Percentiles rank a stretch among this genome's conserved stretches.
phyloP scores from a whole-genome alignment of 2,329 filamentous ascomycete genomes.

The Colletotrichum sojae region DNA sequence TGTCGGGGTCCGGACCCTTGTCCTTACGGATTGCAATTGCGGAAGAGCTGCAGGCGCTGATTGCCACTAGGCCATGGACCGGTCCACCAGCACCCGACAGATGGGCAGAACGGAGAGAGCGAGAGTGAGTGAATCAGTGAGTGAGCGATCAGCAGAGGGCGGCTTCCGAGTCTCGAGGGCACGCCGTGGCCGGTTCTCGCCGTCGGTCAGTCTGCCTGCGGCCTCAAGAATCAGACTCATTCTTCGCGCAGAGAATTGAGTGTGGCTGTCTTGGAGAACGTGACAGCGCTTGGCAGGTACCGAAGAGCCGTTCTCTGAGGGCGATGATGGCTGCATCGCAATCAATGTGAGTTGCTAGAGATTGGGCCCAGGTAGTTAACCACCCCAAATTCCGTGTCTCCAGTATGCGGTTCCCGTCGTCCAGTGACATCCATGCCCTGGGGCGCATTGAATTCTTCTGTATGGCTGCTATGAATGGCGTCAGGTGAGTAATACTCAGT shows the following conservation, averaged over 20 bases:
- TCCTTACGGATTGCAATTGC: background rate
- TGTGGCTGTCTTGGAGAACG: slow-evolving; percentile 2
- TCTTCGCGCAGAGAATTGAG: background rate
- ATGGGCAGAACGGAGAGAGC: background rate
- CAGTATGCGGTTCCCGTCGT: too few species aligned
- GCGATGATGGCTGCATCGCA: slow-evolving; percentile 28
- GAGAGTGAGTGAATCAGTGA: background rate
- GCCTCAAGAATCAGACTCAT: background rate
- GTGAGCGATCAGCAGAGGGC: background rate
- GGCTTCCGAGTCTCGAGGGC: too few species aligned
- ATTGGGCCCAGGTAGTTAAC: background rate
- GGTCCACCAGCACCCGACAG: slow-evolving; percentile 21
- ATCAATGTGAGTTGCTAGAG: slow-evolving; percentile 21
- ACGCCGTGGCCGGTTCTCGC: slow-evolving; percentile 24
- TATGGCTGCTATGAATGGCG: too few species aligned
- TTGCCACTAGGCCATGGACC: slow-evolving; percentile 24
- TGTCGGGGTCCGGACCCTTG: slow-evolving; percentile 15
- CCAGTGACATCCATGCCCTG: too few species aligned
- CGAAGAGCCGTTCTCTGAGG: background rate
- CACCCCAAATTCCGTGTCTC: background rate
- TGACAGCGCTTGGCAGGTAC: slow-evolving; percentile 29
- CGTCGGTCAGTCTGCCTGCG: background rate
- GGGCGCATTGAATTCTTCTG: too few species aligned
- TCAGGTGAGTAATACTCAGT: too few species aligned
- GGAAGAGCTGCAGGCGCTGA: slow-evolving; percentile 8